Base-by-base conservation (phyloP, 768 basidiomycete genomes). In the Cyathus striatus region DNA sequence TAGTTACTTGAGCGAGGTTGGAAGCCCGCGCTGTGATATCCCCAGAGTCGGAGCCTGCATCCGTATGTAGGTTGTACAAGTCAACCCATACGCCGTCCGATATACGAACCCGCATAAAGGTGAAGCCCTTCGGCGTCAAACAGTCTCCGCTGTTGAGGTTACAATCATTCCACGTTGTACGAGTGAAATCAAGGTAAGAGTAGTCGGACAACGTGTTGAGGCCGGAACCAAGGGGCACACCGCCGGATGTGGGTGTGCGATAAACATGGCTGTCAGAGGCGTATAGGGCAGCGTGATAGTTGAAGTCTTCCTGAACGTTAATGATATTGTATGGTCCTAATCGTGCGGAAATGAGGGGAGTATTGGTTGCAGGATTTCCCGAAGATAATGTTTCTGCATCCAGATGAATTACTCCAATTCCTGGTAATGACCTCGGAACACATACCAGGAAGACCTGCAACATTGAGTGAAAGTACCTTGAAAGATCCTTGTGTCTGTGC, bases 41-140 rank as follows among this genome's bases (percentile, higher is more conserved):
- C 0, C 53, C 67, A 6, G 49, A 23, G 4, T 66, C 58, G 5
- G 53, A 55, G 0, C 64, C 67, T 16, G 67, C 65, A 41, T 69
- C 65, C 2, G 62, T 56, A 40, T 69, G 67, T 9, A 69, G 57
- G 49, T 69, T 67, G 51, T 67, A 67, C 10, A 64, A 49, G 41
- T 66, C 65, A 5, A 67, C 34, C 54, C 58, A 66, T 17, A 57
- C 44, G 6, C 65, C 65, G 16, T 62, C 63, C 7, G 57, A 49
- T 27, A 60, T 50, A 32, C 55, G 51, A 2, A 62, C 33, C 36
- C 65, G 63, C 52, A 59, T 57, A 50, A 63, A 65, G 0, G 62
- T 66, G 57, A 69, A 69, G 6, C 67, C 65, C 44, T 67, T 67
- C 0, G 65, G 65, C 9, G 65, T 66, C 14, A 69, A 52, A 47